phyloP scores from a whole-genome alignment of 2,329 filamentous ascomycete genomes.

The Pseudogymnoascus sp. region DNA sequence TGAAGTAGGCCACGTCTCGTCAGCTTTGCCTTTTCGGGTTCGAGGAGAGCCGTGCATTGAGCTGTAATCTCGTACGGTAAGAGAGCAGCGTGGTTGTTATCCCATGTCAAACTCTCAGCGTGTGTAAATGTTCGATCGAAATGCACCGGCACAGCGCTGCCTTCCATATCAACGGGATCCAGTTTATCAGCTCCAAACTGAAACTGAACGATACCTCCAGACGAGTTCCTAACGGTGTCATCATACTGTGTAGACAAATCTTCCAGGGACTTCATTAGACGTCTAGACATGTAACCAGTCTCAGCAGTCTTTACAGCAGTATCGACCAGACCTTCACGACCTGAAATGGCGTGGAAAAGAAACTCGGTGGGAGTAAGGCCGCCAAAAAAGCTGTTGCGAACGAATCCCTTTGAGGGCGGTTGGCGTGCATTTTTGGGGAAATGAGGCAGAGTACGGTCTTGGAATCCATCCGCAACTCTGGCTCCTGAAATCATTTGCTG shows the following conservation, averaged over 20 bases:
- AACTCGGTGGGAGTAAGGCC: conserved; percentile 88
- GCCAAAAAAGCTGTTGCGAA: conserved; percentile 93
- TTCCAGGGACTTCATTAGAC: conserved; percentile 95
- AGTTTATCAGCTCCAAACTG: conserved; percentile 94
- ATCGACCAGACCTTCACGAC: conserved; percentile 96
- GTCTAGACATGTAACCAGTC: conserved; percentile 97
- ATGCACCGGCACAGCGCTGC: conserved; percentile 81
- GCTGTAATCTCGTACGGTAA: conserved; percentile 64
- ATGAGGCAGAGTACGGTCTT: conserved; percentile 88
- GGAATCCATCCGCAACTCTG: conserved; percentile 92
- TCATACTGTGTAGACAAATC: conserved; percentile 92
- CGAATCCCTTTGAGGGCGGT: conserved; percentile 93
- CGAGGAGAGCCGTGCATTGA: conserved; percentile 61
- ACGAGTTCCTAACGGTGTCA: conserved; percentile 86
- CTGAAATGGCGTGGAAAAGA: conserved; percentile 96
- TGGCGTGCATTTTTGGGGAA: conserved; percentile 90
- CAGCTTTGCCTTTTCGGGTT: conserved; percentile 59
- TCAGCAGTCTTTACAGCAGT: conserved; percentile 98
- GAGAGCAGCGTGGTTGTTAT: conserved; percentile 66
- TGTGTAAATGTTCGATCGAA: conserved; percentile 89
- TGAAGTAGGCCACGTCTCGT: conserved; percentile 53
- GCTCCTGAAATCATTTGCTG: conserved; percentile 95
- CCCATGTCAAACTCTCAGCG: conserved; percentile 65
- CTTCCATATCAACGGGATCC: conserved; percentile 97
- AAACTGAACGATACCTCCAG: conserved; percentile 85